Conservation (phyloP, 257 asterid species). For the Solanum pinnatisectum region DNA sequence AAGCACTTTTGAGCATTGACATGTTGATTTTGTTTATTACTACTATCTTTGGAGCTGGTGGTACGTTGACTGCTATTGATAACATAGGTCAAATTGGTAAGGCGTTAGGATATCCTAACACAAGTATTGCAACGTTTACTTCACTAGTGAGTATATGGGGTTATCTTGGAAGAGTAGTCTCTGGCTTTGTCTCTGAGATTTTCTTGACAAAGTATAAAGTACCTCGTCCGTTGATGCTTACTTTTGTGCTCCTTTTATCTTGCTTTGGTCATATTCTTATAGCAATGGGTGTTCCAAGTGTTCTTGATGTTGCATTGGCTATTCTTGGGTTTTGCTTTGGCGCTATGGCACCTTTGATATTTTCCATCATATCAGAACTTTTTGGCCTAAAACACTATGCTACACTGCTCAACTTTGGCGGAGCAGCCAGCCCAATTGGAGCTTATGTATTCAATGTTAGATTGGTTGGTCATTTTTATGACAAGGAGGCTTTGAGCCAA, state of each 20-base stretch:
- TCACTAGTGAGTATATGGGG: conserved; percentile 81
- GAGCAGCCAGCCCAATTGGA: conserved; percentile 16
- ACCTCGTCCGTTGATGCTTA: conserved; percentile 55
- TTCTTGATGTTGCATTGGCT: conserved; percentile 59
- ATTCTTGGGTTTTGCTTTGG: conserved; percentile 78
- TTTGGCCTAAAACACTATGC: conserved; percentile 73
- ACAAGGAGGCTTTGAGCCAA: conserved; percentile 5
- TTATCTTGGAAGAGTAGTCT: conserved; percentile 53
- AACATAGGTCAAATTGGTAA: conserved; percentile 54
- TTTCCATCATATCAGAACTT: conserved; percentile 65
- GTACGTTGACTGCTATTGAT: conserved; percentile 67
- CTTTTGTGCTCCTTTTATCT: conserved; percentile 31
- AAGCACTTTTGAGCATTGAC: conserved; percentile 56
- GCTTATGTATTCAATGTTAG: conserved; percentile 7
- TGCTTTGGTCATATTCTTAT: conserved; percentile 54
- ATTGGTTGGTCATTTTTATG: conserved; percentile 7
- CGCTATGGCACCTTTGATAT: conserved; percentile 70
- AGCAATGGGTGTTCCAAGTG: conserved; percentile 45
- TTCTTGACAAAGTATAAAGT: conserved; percentile 40
- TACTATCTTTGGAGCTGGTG: conserved; percentile 71
- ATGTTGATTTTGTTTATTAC: conserved; percentile 50
- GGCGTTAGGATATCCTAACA: conserved; percentile 49
- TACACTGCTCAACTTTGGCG: conserved; percentile 57
- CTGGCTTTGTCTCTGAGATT: conserved; percentile 56
- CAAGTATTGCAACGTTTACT: conserved; percentile 51